A percentile compares a stretch with the other conserved stretches of the same genome.
Evolutionary conservation across 768 basidiomycete species (phyloP).

Genomic region (Sporobolomyces pararoseus): DNA sequence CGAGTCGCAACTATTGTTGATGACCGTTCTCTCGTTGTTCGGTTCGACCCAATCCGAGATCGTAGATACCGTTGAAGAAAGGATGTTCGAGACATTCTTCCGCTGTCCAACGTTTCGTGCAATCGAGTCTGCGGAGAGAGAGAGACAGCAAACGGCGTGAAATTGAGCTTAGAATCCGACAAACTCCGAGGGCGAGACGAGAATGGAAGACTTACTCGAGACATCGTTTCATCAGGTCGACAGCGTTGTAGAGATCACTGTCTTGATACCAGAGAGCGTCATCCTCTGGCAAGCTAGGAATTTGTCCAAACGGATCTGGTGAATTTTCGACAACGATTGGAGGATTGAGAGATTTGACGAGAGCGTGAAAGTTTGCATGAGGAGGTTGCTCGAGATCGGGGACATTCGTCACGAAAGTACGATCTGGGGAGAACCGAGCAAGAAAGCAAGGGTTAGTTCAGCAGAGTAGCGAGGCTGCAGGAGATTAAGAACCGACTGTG

Average conservation of each 20-base stretch:
- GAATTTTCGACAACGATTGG: conserved; percentile 54
- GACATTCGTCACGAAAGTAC: conserved; percentile 84
- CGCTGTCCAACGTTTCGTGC: conserved; percentile 74
- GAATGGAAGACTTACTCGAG: conserved; percentile 55
- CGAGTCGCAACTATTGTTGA: not conserved
- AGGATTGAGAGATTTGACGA: conserved; percentile 76
- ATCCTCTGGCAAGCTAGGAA: conserved; percentile 32
- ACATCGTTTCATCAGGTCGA: conserved; percentile 69
- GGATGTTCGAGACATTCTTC: conserved; percentile 69
- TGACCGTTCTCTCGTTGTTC: not conserved
- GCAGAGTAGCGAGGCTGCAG: not conserved
- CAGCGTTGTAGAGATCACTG: conserved; percentile 58
- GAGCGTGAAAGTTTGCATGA: conserved; percentile 62
- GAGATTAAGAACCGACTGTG: conserved; percentile 63
- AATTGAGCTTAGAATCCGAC: no score
- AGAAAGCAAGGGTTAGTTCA: not conserved
- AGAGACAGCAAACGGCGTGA: no score
- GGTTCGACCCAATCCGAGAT: conserved; percentile 32
- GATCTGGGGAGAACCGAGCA: conserved; percentile 63
- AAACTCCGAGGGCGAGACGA: no score
- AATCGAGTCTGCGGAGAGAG: conserved; percentile 55
- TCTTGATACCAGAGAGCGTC: conserved; percentile 50
- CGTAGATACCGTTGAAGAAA: conserved; percentile 57
- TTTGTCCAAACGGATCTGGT: conserved; percentile 51
- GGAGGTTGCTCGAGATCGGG: conserved; percentile 68